Evolutionary conservation across 495 filamentous ascomycete genomes (phyloP), one percentile per base, ranked within the genome.

Genomic region (Astrothelium macrocarpum): DNA sequence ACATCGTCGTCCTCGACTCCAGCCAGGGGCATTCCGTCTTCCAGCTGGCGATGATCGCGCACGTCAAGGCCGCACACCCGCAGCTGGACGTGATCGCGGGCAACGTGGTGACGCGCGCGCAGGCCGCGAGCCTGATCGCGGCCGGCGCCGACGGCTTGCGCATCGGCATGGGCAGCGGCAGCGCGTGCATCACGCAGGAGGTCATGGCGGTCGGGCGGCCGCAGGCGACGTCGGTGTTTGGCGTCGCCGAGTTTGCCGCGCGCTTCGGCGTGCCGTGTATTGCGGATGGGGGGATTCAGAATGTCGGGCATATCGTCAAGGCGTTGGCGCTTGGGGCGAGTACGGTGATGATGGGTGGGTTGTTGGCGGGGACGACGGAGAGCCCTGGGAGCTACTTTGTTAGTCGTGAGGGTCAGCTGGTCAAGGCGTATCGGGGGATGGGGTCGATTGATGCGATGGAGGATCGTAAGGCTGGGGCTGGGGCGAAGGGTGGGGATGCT

Each of bases 401-500:
- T 65, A 91, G 88, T 71, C 85, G 87, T 59, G 94, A 97, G 74
- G 94, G 94, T 31, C 90, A 97, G 82, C 85, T 99, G 32, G 93
- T 97, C 75, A 99, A 99, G 82, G 91, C 94, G 59, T 99, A 99
- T 81, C 86, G 94, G 76, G 94, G 94, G 59, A 99, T 99, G 94
- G 94, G 94, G 68, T 88, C 84, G 71, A 99, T 99, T 72, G 94
- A 96, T 71, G 94, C 93, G 62, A 99, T 99, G 94, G 95, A 99
- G 76, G 93, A 97, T 76, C 95, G 90, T 83, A 97, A 96, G 80
- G 87, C 90, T 32, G 65, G 66, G 58, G 23, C 65, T 2, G 29
- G 53, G 1, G 76, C 74, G 58, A 76, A 72, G 62, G 75, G 71
- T 62, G 88, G 87, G 76, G 82, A 90, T 70, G 82, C 81, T 78